These are phyloP conservation scores for Yarrowia yakushimensis DNA, from an alignment of 805 yeast species.

Conservation along the genomic window DNA sequence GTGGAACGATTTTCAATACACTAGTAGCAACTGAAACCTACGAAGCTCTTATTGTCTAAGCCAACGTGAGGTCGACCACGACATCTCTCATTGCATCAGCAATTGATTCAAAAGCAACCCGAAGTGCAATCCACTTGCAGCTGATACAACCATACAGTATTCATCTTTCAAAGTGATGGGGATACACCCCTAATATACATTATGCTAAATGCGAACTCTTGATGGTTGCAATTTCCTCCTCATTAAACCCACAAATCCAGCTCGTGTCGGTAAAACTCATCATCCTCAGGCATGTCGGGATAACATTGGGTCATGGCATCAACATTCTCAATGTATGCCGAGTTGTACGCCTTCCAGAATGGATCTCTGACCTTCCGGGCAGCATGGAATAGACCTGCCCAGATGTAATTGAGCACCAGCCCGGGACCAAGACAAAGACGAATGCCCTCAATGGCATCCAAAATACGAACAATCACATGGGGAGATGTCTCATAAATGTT, in stretches of 20 bases:
- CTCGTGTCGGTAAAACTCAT: conserved; percentile 46
- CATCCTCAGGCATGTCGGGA: conserved; percentile 45
- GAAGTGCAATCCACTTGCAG: no score
- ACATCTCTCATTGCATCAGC: no score
- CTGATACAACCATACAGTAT: no score
- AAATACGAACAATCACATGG: conserved; percentile 78
- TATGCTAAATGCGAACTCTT: neutral
- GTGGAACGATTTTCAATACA: no score
- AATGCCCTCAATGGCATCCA: conserved; percentile 75
- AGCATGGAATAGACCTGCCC: conserved; percentile 92
- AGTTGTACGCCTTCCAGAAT: conserved; percentile 82
- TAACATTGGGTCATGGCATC: conserved; percentile 81
- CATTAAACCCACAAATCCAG: conserved; percentile 45
- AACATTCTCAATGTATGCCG: conserved; percentile 65
- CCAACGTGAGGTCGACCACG: no score
- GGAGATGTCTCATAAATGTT: conserved; percentile 93
- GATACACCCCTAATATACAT: conserved; percentile 1
- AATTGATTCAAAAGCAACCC: no score
- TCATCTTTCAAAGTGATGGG: neutral
- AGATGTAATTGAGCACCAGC: conserved; percentile 62
- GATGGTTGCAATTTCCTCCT: neutral
- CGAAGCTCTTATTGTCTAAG: no score
- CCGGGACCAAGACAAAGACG: conserved; percentile 76
- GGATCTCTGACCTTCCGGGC: conserved; percentile 80
- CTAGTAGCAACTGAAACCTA: no score